Evolutionary conservation across 1,139 yeast genomes (phyloP).

Genomic region (Candida sp.): DNA sequence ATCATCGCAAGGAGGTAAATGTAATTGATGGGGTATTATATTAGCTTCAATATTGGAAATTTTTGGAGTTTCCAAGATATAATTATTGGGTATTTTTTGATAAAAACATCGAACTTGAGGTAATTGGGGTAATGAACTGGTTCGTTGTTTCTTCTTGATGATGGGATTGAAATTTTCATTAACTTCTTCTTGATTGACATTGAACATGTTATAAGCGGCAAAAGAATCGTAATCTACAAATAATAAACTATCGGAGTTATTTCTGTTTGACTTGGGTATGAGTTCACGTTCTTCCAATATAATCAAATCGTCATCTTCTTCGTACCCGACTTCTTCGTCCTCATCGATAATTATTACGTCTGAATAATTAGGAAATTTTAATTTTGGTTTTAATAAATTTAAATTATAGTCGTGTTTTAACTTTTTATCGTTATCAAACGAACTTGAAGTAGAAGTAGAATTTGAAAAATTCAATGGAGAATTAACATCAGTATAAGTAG

Average conservation of each 20-base stretch:
- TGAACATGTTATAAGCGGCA: slow-evolving; percentile 45
- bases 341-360: slow-evolving; percentile 1
- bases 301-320: slow-evolving; percentile 29
- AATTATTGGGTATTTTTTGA: slow-evolving; percentile 35
- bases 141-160: slow-evolving; percentile 50
- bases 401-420: not conserved
- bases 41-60: slow-evolving; percentile 42
- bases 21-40: slow-evolving; percentile 36
- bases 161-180: slow-evolving; percentile 6
- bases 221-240: slow-evolving; percentile 37
- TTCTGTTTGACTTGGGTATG: slow-evolving; percentile 23
- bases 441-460: not conserved
- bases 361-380: slow-evolving; percentile 6
- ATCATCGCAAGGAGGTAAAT: slow-evolving; percentile 58
- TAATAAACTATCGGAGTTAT: slow-evolving; percentile 38
- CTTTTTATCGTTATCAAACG: slow-evolving; percentile 1
- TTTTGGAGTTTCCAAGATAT: slow-evolving; percentile 37
- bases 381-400: slow-evolving; percentile 7
- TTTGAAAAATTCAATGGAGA: slow-evolving; percentile 2
- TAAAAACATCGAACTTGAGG: slow-evolving; percentile 51
- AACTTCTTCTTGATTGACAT: slow-evolving; percentile 22
- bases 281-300: slow-evolving; percentile 32
- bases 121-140: slow-evolving; percentile 69
- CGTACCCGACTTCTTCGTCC: not conserved
- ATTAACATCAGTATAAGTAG: slow-evolving; percentile 1